Evolutionary conservation across 1,284 basidiomycete species (phyloP).

Genomic region (Moesziomyces antarcticus): DNA sequence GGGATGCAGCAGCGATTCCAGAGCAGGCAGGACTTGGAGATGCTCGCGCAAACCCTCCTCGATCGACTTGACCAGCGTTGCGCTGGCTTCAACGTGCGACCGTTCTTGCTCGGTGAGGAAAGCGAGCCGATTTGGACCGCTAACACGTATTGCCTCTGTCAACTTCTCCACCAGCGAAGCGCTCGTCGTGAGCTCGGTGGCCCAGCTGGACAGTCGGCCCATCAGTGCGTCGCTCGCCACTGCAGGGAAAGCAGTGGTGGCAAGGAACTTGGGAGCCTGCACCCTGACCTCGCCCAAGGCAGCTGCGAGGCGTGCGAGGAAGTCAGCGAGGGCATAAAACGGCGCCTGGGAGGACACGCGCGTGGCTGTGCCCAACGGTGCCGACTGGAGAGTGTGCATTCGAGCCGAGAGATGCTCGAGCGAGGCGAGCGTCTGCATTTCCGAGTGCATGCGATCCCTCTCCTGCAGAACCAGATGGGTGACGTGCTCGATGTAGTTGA

Average conservation of each 20-base stretch:
- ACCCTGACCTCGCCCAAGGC: slow-evolving; percentile 27
- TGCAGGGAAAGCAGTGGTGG: slow-evolving; percentile 27
- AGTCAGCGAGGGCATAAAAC: slow-evolving; percentile 27
- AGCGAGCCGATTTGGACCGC: slow-evolving; percentile 7
- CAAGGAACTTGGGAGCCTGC: slow-evolving; percentile 30
- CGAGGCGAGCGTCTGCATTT: slow-evolving; percentile 20
- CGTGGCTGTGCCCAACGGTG: slow-evolving; percentile 4
- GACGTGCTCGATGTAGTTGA: slow-evolving; percentile 82
- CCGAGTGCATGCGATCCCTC: slow-evolving; percentile 36
- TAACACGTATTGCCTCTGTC: slow-evolving; percentile 2
- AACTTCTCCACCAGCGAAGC: slow-evolving; percentile 15
- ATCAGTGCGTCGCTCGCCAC: slow-evolving; percentile 7
- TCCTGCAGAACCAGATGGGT: slow-evolving; percentile 46
- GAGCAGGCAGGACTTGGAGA: slow-evolving; percentile 12
- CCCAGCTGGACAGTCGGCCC: slow-evolving; percentile 10
- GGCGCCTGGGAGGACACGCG: slow-evolving; percentile 12
- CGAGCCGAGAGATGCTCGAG: slow-evolving; percentile 23
- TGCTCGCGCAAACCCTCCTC: slow-evolving; percentile 12
- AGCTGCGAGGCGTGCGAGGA: slow-evolving; percentile 30
- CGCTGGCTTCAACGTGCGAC: slow-evolving; percentile 6
- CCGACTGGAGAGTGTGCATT: slow-evolving; percentile 15
- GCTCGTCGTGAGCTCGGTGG: slow-evolving; percentile 13
- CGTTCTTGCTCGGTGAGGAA: slow-evolving; percentile 31
- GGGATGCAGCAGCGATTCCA: slow-evolving; percentile 38
- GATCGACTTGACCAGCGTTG: slow-evolving; percentile 12